phyloP scores from a whole-genome alignment of 805 yeast species.

The Myxozyma neotropica region DNA sequence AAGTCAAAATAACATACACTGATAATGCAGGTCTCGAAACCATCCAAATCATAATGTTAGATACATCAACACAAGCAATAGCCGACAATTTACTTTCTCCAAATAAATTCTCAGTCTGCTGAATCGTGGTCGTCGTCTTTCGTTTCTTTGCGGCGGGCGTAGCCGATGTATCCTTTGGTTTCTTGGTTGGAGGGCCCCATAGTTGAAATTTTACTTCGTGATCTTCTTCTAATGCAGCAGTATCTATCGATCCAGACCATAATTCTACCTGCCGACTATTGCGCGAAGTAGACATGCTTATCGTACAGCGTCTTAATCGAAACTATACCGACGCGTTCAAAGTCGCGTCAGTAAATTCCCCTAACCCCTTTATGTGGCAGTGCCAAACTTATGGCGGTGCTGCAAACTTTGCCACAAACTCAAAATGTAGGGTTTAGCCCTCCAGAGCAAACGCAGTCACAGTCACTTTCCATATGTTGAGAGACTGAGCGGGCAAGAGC shows the following conservation, averaged over 20 bases:
- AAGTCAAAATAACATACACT: neutral
- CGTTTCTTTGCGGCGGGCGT: slow-evolving; percentile 6
- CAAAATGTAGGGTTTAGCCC: neutral
- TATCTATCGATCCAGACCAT: slow-evolving; percentile 8
- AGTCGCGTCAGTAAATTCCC: neutral
- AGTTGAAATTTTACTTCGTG: neutral
- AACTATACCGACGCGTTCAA: neutral
- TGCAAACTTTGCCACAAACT: no score
- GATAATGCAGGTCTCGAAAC: slow-evolving; percentile 8
- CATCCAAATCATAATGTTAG: slow-evolving; percentile 17
- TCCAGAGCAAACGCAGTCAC: neutral
- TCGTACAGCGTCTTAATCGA: neutral
- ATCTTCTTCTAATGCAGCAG: neutral
- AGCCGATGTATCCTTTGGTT: neutral
- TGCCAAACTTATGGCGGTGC: neutral
- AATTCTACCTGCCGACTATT: neutral
- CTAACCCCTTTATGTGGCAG: neutral
- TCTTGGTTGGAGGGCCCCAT: neutral
- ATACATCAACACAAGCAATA: slow-evolving; percentile 6
- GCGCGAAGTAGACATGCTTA: neutral
- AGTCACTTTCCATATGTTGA: neutral
- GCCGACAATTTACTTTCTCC: slow-evolving; percentile 5
- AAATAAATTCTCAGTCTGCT: neutral
- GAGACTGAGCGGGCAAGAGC: neutral
- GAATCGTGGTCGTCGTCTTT: neutral